Conservation (phyloP, 257 asterid species). For the Penstemon davidsonii region DNA sequence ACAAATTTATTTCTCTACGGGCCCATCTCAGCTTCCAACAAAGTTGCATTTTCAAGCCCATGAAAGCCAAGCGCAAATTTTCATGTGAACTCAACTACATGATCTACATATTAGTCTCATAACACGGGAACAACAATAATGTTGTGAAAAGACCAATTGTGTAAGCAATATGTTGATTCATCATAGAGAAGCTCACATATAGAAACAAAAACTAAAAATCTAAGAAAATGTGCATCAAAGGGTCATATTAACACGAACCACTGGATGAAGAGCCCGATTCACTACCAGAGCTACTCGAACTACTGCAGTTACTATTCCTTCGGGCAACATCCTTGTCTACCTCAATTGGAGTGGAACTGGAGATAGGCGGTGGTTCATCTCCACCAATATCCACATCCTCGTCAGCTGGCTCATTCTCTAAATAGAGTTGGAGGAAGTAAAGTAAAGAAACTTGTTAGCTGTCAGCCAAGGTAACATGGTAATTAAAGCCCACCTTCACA, state of each 20-base stretch:
- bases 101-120: neutral
- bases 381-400: slow-evolving; percentile 84
- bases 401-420: slow-evolving; percentile 61
- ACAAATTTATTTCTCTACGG: no score
- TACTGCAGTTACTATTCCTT: slow-evolving; percentile 55
- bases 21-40: neutral
- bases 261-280: slow-evolving; percentile 73
- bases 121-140: neutral
- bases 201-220: neutral
- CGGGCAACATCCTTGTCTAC: slow-evolving; percentile 52
- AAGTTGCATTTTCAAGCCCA: neutral
- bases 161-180: neutral
- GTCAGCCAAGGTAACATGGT: slow-evolving; percentile 13
- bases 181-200: neutral
- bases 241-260: slow-evolving; percentile 44
- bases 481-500: slow-evolving; percentile 7
- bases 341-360: slow-evolving; percentile 60
- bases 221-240: slow-evolving; percentile 12
- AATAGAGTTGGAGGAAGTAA: slow-evolving; percentile 19
- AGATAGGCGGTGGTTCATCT: slow-evolving; percentile 65
- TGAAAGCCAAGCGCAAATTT: neutral
- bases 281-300: slow-evolving; percentile 73
- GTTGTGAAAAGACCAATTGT: neutral
- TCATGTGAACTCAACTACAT: neutral
- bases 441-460: slow-evolving; percentile 17